A percentile compares a stretch with the other conserved stretches of the same genome.
These are phyloP conservation scores for Aspergillus novofumigatus DNA, from an alignment of 2,329 filamentous ascomycete species.

Conservation along the genomic window DNA sequence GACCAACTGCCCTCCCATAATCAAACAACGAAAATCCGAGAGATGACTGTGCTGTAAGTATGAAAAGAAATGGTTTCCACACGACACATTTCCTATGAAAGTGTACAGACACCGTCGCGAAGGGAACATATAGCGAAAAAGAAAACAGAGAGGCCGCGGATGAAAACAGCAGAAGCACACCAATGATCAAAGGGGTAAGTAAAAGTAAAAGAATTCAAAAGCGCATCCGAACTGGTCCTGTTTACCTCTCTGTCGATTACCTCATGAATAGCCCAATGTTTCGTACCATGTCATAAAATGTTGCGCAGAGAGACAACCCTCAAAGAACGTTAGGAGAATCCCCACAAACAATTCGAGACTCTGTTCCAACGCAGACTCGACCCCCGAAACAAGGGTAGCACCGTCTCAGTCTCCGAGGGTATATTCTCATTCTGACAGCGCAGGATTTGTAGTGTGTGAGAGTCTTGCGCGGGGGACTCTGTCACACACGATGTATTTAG, in stretches of 20 bases:
- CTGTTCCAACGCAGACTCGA: neutral
- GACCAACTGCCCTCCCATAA: neutral
- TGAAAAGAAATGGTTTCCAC: neutral
- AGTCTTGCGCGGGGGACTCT: conserved; percentile 7
- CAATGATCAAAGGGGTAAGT: neutral
- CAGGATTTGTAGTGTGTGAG: neutral
- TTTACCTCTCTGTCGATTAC: conserved; percentile 5
- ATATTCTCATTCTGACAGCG: neutral
- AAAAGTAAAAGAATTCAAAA: neutral
- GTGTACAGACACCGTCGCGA: neutral
- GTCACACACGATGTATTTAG: conserved; percentile 17
- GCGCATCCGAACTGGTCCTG: neutral
- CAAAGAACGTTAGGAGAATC: conserved; percentile 3
- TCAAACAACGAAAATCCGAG: neutral
- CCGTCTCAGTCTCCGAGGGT: neutral
- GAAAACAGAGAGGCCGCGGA: neutral
- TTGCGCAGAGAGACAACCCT: conserved; percentile 10
- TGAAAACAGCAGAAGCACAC: neutral
- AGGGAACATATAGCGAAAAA: neutral
- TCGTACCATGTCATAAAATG: conserved; percentile 14
- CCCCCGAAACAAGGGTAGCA: neutral
- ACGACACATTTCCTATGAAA: neutral
- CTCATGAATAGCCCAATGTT: conserved; percentile 13
- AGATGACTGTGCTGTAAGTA: neutral
- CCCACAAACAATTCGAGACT: conserved; percentile 2